Conservation (phyloP, 352 stramenopile species). For the Plasmopara viticola region DNA sequence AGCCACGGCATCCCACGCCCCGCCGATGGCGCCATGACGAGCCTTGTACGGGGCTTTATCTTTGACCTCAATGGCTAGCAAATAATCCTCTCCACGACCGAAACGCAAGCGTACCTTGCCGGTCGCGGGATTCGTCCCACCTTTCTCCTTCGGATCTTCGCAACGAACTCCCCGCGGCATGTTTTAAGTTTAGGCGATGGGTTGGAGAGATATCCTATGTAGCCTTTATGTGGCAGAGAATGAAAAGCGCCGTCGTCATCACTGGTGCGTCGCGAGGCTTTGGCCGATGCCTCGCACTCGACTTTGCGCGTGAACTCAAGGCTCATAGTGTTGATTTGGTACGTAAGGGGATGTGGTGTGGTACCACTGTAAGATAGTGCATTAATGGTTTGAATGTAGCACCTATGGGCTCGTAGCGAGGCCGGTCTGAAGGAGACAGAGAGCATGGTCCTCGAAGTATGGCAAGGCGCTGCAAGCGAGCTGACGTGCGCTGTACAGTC, state of each 20-base stretch:
- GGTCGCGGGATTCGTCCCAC: constrained; percentile 1
- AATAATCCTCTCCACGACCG: constrained; percentile 14
- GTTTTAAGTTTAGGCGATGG: not conserved
- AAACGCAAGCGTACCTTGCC: constrained; percentile 17
- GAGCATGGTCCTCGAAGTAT: constrained; percentile 28
- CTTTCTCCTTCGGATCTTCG: constrained; percentile 6
- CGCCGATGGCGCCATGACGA: constrained; percentile 14
- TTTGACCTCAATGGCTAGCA: constrained; percentile 15
- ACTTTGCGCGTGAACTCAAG: constrained; percentile 45
- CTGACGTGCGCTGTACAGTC: constrained; percentile 30
- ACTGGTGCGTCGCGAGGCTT: constrained; percentile 85
- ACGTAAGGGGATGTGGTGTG: not conserved
- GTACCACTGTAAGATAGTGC: not conserved
- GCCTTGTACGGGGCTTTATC: constrained; percentile 17
- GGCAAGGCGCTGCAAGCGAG: constrained; percentile 11
- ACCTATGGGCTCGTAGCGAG: constrained; percentile 50
- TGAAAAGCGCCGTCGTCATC: constrained; percentile 47
- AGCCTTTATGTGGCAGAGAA: constrained; percentile 5
- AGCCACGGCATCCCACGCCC: constrained; percentile 16
- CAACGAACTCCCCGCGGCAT: constrained; percentile 8
- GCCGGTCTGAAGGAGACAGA: constrained; percentile 52
- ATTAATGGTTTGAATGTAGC: constrained; percentile 18
- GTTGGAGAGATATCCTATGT: constrained; percentile 3
- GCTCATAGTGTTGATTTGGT: constrained; percentile 47
- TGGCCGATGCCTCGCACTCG: constrained; percentile 64